Evolutionary conservation across 148 eudicot species (phyloP).

Genomic region (Heliamphora exappendiculata): DNA sequence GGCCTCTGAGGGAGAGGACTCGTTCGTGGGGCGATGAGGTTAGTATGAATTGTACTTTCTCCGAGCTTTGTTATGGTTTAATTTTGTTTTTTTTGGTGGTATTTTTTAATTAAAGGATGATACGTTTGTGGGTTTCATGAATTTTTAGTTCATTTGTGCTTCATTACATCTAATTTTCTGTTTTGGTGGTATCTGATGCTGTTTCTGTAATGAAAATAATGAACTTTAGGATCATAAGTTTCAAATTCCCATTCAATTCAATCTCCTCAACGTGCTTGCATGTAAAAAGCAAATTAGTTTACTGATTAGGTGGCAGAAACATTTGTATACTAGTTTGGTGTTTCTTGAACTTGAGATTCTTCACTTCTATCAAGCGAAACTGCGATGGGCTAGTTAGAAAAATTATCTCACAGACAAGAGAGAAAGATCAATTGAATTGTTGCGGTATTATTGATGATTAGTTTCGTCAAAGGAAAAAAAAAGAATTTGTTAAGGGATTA

Average conservation of each 20-base stretch:
- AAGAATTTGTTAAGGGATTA: not conserved
- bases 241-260: not conserved
- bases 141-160: not conserved
- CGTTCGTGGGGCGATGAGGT: constrained; percentile 96
- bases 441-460: not conserved
- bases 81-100: not conserved
- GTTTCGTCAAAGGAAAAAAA: not conserved
- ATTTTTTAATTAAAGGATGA: not conserved
- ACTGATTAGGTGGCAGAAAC: not conserved
- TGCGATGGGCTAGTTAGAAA: not conserved
- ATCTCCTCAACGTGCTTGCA: not conserved
- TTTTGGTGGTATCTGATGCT: not conserved
- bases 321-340: not conserved
- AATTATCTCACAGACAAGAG: too few relatives aligned
- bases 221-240: not conserved
- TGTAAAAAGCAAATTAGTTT: not conserved
- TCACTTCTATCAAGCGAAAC: not conserved
- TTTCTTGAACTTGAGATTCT: not conserved
- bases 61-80: not conserved
- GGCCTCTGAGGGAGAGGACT: constrained; percentile 66
- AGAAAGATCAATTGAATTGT: not conserved
- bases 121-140: not conserved
- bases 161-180: not conserved
- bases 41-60: constrained; percentile 14
- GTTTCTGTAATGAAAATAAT: not conserved